Evolutionary conservation across 257 asterid species (phyloP).

Genomic region (Solanum chaucha): DNA sequence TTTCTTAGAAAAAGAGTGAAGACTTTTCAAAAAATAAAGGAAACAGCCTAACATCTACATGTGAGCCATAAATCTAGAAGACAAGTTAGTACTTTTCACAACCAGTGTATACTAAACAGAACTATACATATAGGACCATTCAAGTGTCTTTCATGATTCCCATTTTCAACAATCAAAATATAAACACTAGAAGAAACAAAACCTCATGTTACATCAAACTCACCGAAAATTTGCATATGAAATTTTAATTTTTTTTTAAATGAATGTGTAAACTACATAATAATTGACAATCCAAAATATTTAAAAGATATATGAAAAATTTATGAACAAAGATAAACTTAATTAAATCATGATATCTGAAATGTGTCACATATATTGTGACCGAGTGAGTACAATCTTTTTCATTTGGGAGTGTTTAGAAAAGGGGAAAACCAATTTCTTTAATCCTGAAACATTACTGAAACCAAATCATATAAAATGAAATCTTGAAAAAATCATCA

Average conservation of each 20-base stretch:
- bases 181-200: neutral
- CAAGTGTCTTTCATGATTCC: neutral
- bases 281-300: too few species aligned
- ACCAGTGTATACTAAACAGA: neutral
- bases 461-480: neutral
- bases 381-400: neutral
- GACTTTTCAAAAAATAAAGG: neutral
- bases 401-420: neutral
- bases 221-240: too few species aligned
- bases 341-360: rapidly evolving
- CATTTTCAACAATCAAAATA: neutral
- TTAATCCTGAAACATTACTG: neutral
- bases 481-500: neutral
- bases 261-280: too few species aligned
- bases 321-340: too few species aligned
- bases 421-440: neutral
- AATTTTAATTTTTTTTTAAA: too few species aligned
- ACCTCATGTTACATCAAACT: neutral
- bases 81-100: neutral
- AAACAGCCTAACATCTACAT: neutral
- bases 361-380: too few species aligned
- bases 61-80: neutral
- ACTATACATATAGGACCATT: neutral
- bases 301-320: too few species aligned
- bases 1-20: neutral